Percentiles rank a stretch among this genome's conserved stretches.
These are phyloP conservation scores for Ambrosiella beaveri DNA, from an alignment of 2,329 filamentous ascomycete genomes.

Conservation along the genomic window DNA sequence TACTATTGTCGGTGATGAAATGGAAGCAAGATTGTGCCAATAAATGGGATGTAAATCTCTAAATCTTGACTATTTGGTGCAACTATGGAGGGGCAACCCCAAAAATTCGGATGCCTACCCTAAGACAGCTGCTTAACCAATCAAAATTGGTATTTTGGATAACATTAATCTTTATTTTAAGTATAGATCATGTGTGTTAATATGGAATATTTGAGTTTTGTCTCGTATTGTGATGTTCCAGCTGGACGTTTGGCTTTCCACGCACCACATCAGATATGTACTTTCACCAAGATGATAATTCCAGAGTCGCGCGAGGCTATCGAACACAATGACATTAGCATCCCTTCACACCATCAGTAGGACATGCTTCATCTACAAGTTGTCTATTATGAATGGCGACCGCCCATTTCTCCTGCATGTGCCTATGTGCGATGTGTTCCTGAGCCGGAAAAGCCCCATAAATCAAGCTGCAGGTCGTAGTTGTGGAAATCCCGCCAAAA, in stretches of 20 bases:
- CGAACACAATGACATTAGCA: not conserved
- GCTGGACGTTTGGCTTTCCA: not conserved
- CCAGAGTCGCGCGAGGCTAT: not conserved
- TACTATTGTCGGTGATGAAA: no score
- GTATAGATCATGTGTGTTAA: not conserved
- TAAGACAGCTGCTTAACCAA: not conserved
- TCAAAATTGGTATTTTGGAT: not conserved
- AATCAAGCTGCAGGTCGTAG: not conserved
- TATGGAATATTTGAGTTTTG: not conserved
- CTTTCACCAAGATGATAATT: not conserved
- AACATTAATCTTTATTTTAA: not conserved
- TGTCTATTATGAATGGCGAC: constrained; percentile 2
- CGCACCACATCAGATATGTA: not conserved
- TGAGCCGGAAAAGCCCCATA: constrained; percentile 8
- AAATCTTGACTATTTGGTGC: not conserved
- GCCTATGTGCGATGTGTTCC: constrained; percentile 11
- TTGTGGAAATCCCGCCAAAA: not conserved
- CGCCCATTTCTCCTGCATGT: constrained; percentile 13
- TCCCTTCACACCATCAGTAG: not conserved
- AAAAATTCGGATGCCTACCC: not conserved
- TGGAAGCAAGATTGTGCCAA: not conserved
- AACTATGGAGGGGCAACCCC: not conserved
- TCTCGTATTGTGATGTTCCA: not conserved
- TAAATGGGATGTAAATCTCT: not conserved
- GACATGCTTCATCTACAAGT: not conserved